Evolutionary conservation across 345 rosid species (phyloP).

Genomic region (Dipteronia dyeriana): DNA sequence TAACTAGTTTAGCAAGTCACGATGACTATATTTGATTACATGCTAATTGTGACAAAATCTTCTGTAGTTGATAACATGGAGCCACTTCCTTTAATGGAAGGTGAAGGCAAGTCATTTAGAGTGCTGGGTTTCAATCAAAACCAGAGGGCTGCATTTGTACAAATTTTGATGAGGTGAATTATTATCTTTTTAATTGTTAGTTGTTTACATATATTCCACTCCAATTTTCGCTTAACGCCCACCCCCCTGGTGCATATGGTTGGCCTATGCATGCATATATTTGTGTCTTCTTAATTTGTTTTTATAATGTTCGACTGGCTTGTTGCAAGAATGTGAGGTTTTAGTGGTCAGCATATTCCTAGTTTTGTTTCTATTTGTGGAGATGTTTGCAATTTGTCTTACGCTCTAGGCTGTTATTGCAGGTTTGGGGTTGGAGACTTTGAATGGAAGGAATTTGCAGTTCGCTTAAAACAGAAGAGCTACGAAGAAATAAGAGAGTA

Average conservation of each 20-base stretch:
- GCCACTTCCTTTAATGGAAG: slow-evolving; percentile 96
- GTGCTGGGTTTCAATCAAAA: slow-evolving; percentile 92
- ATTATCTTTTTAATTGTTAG: slow-evolving; percentile 7
- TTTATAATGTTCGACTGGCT: neutral
- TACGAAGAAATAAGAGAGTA: slow-evolving; percentile 85
- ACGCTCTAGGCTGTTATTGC: slow-evolving; percentile 24
- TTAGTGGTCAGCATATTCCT: slow-evolving; percentile 3
- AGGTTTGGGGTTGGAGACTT: slow-evolving; percentile 91
- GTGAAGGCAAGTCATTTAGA: slow-evolving; percentile 93
- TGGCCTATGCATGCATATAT: neutral
- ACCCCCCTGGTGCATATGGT: neutral
- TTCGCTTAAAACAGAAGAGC: slow-evolving; percentile 93
- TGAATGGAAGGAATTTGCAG: slow-evolving; percentile 86
- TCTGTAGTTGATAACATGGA: slow-evolving; percentile 65
- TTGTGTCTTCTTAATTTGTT: neutral
- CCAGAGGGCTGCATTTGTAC: slow-evolving; percentile 94
- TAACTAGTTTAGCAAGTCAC: neutral
- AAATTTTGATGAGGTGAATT: slow-evolving; percentile 83
- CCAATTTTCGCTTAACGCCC: neutral
- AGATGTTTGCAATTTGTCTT: slow-evolving; percentile 19
- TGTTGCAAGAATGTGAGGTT: slow-evolving; percentile 19
- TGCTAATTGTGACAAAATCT: slow-evolving; percentile 22
- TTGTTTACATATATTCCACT: neutral
- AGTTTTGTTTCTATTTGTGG: slow-evolving; percentile 4
- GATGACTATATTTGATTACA: neutral